Evolutionary conservation across 2,329 filamentous ascomycete genomes (phyloP), one percentile per base, ranked within the genome.

Genomic region (Corniculantispora saksenae): DNA sequence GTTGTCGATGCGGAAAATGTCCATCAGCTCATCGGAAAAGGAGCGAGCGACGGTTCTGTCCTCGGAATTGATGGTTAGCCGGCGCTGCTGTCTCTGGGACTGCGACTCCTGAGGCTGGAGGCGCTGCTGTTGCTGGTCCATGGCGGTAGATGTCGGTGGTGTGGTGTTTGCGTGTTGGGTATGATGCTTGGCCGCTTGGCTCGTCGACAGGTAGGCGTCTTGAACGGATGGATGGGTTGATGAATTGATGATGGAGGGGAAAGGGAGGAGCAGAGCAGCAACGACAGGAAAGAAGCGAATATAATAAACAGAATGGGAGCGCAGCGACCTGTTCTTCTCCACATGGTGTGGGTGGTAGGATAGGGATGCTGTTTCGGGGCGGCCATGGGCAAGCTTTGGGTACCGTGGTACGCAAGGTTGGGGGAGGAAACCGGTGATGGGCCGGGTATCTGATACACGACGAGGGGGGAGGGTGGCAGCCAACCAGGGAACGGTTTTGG

Each of bases 1-100:
- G 77, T 89, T 90, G 71, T 95, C 92, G 74, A 97, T 89, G 73
- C 91, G 90, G 82, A 97, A 97, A 71, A 96, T 90, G 75, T 93
- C 90, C 82, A 94, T 91, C 67, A 97, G 84, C 76, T 94, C 92
- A 53, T 88, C 83, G 66, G 93, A 94, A 80, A 97, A 97, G 75
- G 91, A 92, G 72, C 88, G 90, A 62, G 93, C 94, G 78, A 97
- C 89, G 67, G 92, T 95, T 69, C 94, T 97, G 78, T 64, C 56
- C 23, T 60, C 56, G 27, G 56, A 54, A 29, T 59, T 60, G 48
- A 59, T 45, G 25, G 63, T 64, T 60, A 64, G 63, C 50, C 61
- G 53, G 35, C 43, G 61, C n/a, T 57, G 61, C 53, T 50, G 61
- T 29, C 32, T 63, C 61, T 63, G 40, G 12, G 61, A 25, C 47